These are phyloP conservation scores for Inosperma sp. DNA, from an alignment of 768 basidiomycete genomes.

Conservation along the genomic window DNA sequence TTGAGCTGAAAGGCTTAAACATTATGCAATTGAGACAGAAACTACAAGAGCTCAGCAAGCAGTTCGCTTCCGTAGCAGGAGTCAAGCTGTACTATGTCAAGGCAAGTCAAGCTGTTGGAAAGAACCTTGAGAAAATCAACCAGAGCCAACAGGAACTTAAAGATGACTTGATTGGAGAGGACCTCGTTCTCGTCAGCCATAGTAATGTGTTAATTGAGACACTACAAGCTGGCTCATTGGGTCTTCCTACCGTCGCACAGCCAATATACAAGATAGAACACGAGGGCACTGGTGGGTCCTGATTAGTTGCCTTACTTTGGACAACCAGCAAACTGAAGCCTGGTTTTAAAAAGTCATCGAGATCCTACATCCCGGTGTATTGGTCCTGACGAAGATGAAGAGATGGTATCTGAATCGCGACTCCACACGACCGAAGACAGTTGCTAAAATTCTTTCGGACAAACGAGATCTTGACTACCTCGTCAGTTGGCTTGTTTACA, in stretches of 20 bases:
- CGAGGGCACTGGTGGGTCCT: background rate
- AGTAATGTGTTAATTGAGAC: constrained; percentile 25
- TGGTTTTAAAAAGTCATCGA: background rate
- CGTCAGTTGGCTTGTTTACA: constrained; percentile 19
- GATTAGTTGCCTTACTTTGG: no score
- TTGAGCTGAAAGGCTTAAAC: constrained; percentile 19
- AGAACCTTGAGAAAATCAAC: constrained; percentile 1
- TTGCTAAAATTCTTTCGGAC: constrained; percentile 19
- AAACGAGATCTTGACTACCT: constrained; percentile 21
- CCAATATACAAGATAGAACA: constrained; percentile 7
- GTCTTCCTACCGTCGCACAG: constrained; percentile 17
- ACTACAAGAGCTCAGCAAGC: constrained; percentile 18
- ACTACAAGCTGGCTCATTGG: constrained; percentile 19
- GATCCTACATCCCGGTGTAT: constrained; percentile 22
- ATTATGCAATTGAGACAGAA: constrained; percentile 18
- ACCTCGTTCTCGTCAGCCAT: constrained; percentile 17
- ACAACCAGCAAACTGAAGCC: background rate
- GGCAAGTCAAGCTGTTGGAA: constrained; percentile 6
- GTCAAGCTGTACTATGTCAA: constrained; percentile 28
- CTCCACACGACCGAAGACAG: constrained; percentile 25
- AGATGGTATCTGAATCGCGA: constrained; percentile 23
- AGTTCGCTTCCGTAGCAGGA: constrained; percentile 21
- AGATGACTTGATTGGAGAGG: constrained; percentile 15
- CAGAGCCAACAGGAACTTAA: constrained; percentile 13
- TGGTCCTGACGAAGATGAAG: constrained; percentile 29